A percentile compares a stretch with the other conserved stretches of the same genome.
phyloP scores from a whole-genome alignment of 208 protist species.

The Crithidia mellificae region DNA sequence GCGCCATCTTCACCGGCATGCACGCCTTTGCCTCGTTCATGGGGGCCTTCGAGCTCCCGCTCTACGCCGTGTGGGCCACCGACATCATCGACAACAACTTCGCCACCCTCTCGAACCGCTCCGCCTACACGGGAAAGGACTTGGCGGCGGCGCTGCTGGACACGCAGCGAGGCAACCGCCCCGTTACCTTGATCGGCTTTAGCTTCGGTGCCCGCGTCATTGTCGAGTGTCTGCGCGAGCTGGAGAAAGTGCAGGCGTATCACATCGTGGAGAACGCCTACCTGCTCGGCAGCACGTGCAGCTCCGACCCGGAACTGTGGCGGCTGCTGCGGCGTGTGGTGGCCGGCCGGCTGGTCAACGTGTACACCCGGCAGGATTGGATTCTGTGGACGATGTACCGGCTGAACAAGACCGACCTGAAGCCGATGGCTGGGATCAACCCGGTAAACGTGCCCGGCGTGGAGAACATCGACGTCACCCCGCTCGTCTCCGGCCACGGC shows the following conservation, averaged over 20 bases:
- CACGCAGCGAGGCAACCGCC: constrained; percentile 62
- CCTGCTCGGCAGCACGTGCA: constrained; percentile 72
- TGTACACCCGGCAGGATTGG: constrained; percentile 86
- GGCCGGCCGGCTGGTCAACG: constrained; percentile 87
- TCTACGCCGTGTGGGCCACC: constrained; percentile 77
- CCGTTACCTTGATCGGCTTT: constrained; percentile 87
- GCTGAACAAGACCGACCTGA: constrained; percentile 63
- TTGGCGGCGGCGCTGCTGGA: constrained; percentile 74
- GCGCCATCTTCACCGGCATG: constrained; percentile 68
- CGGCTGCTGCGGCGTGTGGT: constrained; percentile 58
- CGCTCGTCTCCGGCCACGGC: constrained; percentile 58
- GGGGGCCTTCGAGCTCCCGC: constrained; percentile 65
- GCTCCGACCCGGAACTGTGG: constrained; percentile 63
- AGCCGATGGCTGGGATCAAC: constrained; percentile 77
- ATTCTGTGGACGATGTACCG: constrained; percentile 83
- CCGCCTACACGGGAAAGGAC: constrained; percentile 75
- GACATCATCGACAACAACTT: constrained; percentile 89
- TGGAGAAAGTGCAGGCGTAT: constrained; percentile 55
- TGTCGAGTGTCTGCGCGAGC: constrained; percentile 75
- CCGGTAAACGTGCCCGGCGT: constrained; percentile 78
- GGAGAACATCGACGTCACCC: constrained; percentile 82
- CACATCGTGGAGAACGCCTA: constrained; percentile 87
- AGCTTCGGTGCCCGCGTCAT: constrained; percentile 86
- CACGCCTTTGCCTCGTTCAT: constrained; percentile 69
- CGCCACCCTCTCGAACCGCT: constrained; percentile 68